Evolutionary conservation across 495 filamentous ascomycete species (phyloP).

Genomic region (Venustampulla echinocandica): DNA sequence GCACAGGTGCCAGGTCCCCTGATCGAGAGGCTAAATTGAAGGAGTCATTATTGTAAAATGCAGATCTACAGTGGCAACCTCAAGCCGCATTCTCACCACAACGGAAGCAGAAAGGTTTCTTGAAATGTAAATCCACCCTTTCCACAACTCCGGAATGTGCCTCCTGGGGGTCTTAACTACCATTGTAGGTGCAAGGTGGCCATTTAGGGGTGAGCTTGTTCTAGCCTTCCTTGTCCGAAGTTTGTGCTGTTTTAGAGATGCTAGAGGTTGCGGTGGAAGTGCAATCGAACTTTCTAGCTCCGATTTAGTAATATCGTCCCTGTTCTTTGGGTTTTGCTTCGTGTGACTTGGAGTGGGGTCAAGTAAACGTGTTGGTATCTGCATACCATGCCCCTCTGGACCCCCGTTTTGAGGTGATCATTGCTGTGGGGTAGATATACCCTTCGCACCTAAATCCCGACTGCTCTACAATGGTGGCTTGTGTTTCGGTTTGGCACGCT

Average conservation of each 20-base stretch:
- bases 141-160: constrained; percentile 36
- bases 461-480: not conserved
- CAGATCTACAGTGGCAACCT: no score
- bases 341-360: constrained; percentile 8
- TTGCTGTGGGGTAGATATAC: no score
- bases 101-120: constrained; percentile 40
- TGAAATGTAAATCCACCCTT: constrained; percentile 37
- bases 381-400: not conserved
- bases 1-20: no score
- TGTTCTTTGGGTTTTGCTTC: not conserved
- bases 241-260: constrained; percentile 20
- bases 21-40: no score
- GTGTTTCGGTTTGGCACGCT: not conserved
- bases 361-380: constrained; percentile 12
- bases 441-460: not conserved
- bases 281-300: constrained; percentile 1
- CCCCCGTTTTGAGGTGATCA: not conserved
- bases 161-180: constrained; percentile 34
- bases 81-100: constrained; percentile 23
- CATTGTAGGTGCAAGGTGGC: constrained; percentile 2
- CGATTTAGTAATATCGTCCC: constrained; percentile 8
- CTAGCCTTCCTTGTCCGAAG: constrained; percentile 10
- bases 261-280: not conserved
- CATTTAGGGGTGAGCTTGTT: not conserved
- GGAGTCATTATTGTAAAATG: no score